Conservation (phyloP, 495 filamentous ascomycete genomes). For the Xylaria sp. region DNA sequence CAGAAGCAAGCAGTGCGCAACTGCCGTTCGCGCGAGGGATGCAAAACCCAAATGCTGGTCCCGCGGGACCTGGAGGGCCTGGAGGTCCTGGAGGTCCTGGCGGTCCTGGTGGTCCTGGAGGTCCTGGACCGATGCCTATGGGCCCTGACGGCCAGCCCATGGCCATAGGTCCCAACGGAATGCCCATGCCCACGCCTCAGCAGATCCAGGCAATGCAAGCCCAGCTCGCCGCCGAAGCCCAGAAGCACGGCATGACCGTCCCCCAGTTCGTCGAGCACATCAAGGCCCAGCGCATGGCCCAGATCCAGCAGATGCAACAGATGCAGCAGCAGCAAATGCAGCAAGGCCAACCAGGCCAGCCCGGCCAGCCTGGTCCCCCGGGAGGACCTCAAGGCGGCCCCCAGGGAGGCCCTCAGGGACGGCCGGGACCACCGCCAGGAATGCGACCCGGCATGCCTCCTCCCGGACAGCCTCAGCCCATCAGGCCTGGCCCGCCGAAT, state of each 20-base stretch:
- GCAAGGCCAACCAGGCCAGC: conserved; percentile 54
- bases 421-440: conserved; percentile 32
- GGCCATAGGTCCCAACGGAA: conserved; percentile 26
- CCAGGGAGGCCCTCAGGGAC: conserved; percentile 37
- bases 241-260: conserved; percentile 76
- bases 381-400: conserved; percentile 40
- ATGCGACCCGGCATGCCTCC: conserved; percentile 45
- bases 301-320: conserved; percentile 66
- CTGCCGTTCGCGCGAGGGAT: conserved; percentile 23
- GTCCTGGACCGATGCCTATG: conserved; percentile 21
- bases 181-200: conserved; percentile 78
- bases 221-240: conserved; percentile 78
- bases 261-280: conserved; percentile 72
- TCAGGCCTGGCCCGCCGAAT: conserved; percentile 77
- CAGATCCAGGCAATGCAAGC: conserved; percentile 85
- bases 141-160: no score
- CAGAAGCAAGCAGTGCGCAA: conserved; percentile 11
- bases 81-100: conserved; percentile 28
- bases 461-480: conserved; percentile 60
- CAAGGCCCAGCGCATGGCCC: conserved; percentile 70
- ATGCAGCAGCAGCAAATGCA: conserved; percentile 66
- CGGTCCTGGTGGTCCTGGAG: conserved; percentile 20
- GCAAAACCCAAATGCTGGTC: conserved; percentile 36
- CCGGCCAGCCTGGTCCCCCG: conserved; percentile 31
- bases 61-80: conserved; percentile 33